Percentiles rank a stretch among this genome's conserved stretches.
phyloP scores from a whole-genome alignment of 176 grass and related monocot genomes.

The Metroxylon sagu region DNA sequence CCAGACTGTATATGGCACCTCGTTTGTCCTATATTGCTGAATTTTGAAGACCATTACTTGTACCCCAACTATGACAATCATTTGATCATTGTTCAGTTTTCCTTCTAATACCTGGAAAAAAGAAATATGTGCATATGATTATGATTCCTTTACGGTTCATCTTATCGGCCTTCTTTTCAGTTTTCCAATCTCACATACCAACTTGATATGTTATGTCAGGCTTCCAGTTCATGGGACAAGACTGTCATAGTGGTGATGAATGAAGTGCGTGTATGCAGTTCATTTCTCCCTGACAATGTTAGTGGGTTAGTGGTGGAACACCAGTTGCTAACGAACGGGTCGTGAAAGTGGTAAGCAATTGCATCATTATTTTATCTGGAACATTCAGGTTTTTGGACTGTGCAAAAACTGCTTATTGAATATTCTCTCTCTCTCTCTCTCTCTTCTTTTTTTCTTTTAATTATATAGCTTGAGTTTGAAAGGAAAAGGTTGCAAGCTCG shows the following conservation, averaged over 20 bases:
- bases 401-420: constrained; percentile 3
- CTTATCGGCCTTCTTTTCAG: no score
- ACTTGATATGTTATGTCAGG: constrained; percentile 27
- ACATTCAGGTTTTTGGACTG: background rate
- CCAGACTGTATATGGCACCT: no score
- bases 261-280: constrained; percentile 69
- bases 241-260: constrained; percentile 93
- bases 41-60: no score
- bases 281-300: constrained; percentile 85
- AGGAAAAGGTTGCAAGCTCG: constrained; percentile 80
- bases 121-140: no score
- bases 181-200: no score
- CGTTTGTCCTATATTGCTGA: no score
- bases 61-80: no score
- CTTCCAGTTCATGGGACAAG: constrained; percentile 99
- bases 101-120: no score
- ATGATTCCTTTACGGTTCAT: no score
- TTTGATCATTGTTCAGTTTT: no score
- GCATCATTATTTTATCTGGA: no score
- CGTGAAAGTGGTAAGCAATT: constrained; percentile 75
- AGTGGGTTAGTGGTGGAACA: no score
- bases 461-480: constrained; percentile 72
- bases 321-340: constrained; percentile 81
- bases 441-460: constrained; percentile 1
- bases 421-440: background rate